phyloP scores from a whole-genome alignment of 257 asterid species.

The Jacaranda mimosifolia region DNA sequence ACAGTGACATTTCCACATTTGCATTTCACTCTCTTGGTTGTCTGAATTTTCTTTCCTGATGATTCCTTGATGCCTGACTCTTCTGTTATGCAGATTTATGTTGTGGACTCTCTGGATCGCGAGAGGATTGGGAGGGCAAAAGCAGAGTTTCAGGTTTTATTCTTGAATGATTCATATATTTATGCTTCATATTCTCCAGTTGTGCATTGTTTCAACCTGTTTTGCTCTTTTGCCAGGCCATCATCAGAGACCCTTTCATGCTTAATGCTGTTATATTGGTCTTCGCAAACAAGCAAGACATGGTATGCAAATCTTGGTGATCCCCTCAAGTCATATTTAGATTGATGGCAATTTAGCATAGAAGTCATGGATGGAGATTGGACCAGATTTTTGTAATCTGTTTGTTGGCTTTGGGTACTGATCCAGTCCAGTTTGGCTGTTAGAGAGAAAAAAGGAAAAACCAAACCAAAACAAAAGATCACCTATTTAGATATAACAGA shows the following conservation, averaged over 20 bases:
- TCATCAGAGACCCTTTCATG: constrained; percentile 94
- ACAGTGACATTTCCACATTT: constrained; percentile 23
- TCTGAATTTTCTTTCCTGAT: neutral
- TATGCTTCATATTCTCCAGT: constrained; percentile 35
- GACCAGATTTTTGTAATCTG: neutral
- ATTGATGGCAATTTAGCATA: neutral
- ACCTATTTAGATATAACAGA: neutral
- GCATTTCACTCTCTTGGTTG: constrained; percentile 24
- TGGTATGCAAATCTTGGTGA: constrained; percentile 55
- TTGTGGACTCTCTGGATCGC: constrained; percentile 94
- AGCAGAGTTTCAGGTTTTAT: constrained; percentile 87
- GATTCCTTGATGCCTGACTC: constrained; percentile 28
- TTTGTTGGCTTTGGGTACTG: neutral
- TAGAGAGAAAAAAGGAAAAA: neutral
- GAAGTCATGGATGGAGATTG: constrained; percentile 6
- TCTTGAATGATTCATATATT: constrained; percentile 36
- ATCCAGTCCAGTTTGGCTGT: neutral
- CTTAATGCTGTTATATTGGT: constrained; percentile 93
- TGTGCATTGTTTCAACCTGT: constrained; percentile 38
- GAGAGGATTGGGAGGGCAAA: constrained; percentile 88
- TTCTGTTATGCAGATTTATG: constrained; percentile 73
- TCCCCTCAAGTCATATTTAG: constrained; percentile 21
- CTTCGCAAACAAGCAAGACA: constrained; percentile 96
- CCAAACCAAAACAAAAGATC: too few species aligned
- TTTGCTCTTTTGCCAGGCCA: constrained; percentile 62